Base-by-base conservation (phyloP, 768 basidiomycete genomes). In the Suillus plorans region DNA sequence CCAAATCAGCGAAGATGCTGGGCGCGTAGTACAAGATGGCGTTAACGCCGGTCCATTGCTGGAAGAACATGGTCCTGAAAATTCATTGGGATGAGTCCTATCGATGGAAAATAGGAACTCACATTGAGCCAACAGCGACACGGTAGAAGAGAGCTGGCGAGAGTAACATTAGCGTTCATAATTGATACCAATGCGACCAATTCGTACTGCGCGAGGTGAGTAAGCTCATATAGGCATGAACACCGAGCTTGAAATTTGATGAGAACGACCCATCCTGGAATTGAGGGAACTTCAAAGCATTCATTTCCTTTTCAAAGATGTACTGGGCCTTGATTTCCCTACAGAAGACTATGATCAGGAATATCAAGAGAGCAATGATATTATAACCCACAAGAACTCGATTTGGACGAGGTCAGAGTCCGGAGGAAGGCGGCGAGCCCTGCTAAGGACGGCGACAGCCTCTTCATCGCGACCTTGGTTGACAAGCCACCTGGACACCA, bases 21-120 rank as follows among this genome's bases (percentile, higher is more conserved):
- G 88, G 91, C 0, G 90, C 90, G 69, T 91, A 92, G 79, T 91
- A 92, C 60, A 92, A 76, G 68, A 91, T 88, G 7, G 86, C 88
- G 68, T 91, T 90, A 69, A 90, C 82, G 66, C 90, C 91, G 37
- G 89, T 91, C 89, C 90, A 92, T 76, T 92, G 90, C 72, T 92
- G 91, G 81, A 90, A 92, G 79, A 88, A 89, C 90, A 89, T 94
- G 49, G 80, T 86, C 66, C 85, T 85, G 39, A 55, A 36, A 7
- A 36, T 34, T 34, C 36, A 56, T 60, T 22, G 49, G 56, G 6
- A 20, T n/a, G 9, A 28, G 58, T 28, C 41, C 58, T 28, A 28
- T 20, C 41, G 18, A 10, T 34, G 37, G 25, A 45, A 31, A 37
- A 36, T 49, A 58, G 16, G 12, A 6, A 73, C 81, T 69, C 63